phyloP scores from a whole-genome alignment of 2,329 filamentous ascomycete genomes.

The Sordariomycetes sp. region DNA sequence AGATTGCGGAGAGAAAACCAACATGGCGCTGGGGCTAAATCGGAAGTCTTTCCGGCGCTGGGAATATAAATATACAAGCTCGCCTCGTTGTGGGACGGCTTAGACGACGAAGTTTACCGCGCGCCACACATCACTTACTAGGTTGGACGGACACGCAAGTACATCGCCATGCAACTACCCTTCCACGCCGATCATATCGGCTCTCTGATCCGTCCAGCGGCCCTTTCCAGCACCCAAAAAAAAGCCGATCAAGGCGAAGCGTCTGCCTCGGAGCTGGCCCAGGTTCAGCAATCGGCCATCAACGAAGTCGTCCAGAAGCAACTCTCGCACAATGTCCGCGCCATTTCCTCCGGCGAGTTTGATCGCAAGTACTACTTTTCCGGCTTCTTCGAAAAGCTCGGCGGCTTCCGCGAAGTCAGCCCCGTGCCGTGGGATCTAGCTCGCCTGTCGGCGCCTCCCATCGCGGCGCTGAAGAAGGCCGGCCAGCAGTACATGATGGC shows the following conservation, averaged over 20 bases:
- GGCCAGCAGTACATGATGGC: constrained; percentile 28
- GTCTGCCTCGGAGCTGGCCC: constrained; percentile 32
- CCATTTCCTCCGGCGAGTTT: constrained; percentile 63
- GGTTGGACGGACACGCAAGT: too few species aligned
- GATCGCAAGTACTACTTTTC: constrained; percentile 39
- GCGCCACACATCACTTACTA: too few species aligned
- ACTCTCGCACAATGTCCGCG: constrained; percentile 50
- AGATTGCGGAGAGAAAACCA: too few species aligned
- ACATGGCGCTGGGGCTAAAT: too few species aligned
- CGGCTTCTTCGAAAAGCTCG: constrained; percentile 38
- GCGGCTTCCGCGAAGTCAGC: constrained; percentile 25
- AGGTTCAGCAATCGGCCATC: constrained; percentile 53
- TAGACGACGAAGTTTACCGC: too few species aligned
- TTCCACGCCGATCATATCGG: constrained; percentile 68
- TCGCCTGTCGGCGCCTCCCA: constrained; percentile 26
- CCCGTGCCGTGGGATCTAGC: constrained; percentile 27
- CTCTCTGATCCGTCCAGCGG: constrained; percentile 56
- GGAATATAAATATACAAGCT: too few species aligned
- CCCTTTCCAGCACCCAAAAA: constrained; percentile 44
- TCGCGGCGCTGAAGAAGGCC: constrained; percentile 26
- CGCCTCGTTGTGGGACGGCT: too few species aligned
- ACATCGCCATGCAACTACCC: constrained; percentile 25
- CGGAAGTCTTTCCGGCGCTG: too few species aligned
- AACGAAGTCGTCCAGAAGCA: constrained; percentile 57
- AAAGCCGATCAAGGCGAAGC: constrained; percentile 39